Percentiles rank a stretch among this genome's conserved stretches.
Evolutionary conservation across 345 rosid species (phyloP).

Genomic region (Carallia pectinifolia): DNA sequence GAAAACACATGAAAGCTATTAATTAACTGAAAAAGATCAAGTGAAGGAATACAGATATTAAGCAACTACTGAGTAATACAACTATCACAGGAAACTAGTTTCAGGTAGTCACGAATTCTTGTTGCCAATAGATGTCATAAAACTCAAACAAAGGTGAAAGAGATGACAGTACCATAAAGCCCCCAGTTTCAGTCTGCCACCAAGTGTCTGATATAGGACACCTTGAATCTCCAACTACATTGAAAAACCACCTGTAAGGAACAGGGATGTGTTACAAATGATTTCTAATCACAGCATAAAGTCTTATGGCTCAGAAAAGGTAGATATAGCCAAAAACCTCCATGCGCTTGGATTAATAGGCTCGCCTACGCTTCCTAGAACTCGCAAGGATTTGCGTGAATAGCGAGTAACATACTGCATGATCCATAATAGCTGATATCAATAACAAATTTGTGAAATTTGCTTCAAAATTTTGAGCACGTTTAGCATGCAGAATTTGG

Average conservation of each 20-base stretch:
- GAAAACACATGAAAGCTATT: conserved; percentile 13
- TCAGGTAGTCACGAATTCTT: conserved; percentile 57
- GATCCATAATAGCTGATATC: conserved; percentile 24
- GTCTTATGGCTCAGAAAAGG: conserved; percentile 15
- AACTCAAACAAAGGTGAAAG: not conserved
- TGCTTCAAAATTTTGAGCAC: not conserved
- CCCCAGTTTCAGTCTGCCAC: conserved; percentile 99
- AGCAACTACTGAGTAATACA: not conserved
- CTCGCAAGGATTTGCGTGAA: conserved; percentile 89
- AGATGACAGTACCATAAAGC: conserved; percentile 65
- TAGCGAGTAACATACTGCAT: conserved; percentile 73
- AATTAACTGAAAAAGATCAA: not conserved
- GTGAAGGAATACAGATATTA: not conserved
- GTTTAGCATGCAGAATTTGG: not conserved
- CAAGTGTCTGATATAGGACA: conserved; percentile 98
- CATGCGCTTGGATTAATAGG: conserved; percentile 99
- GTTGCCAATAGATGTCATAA: not conserved
- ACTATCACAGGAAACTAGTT: conserved; percentile 73
- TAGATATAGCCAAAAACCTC: conserved; percentile 55
- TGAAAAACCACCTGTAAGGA: conserved; percentile 80
- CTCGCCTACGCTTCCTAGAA: conserved; percentile 99
- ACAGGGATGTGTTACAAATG: conserved; percentile 11
- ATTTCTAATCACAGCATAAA: not conserved
- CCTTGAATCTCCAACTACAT: conserved; percentile 81
- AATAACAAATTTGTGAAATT: conserved; percentile 3